phyloP scores from a whole-genome alignment of 495 filamentous ascomycete species.

The Aspergillus haitiensis region DNA sequence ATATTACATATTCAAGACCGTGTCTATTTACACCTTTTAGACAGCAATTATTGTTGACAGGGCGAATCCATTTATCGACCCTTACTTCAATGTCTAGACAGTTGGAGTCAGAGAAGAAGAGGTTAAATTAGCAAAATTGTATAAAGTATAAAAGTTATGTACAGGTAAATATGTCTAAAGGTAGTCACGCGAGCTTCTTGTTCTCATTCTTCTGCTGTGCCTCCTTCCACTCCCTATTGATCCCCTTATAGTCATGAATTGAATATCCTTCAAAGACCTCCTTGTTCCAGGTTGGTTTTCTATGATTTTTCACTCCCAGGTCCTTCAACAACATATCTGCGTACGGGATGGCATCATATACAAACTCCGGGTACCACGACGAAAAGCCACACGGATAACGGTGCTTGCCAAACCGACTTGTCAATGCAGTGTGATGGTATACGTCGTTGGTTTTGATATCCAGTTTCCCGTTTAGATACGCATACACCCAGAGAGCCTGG shows the following conservation, averaged over 20 bases:
- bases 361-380: conserved; percentile 61
- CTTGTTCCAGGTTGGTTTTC: neutral
- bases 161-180: too few relatives aligned
- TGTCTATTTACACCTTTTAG: too few relatives aligned
- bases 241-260: conserved; percentile 1
- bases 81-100: too few relatives aligned
- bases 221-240: neutral
- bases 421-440: conserved; percentile 56
- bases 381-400: conserved; percentile 65
- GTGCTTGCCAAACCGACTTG: conserved; percentile 65
- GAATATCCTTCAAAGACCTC: neutral
- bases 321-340: conserved; percentile 68
- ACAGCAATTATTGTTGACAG: too few relatives aligned
- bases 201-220: neutral
- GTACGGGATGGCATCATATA: conserved; percentile 73
- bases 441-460: conserved; percentile 25
- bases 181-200: neutral
- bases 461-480: conserved; percentile 55
- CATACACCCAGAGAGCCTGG: conserved; percentile 70
- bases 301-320: conserved; percentile 50
- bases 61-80: too few relatives aligned
- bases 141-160: too few relatives aligned
- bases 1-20: too few relatives aligned
- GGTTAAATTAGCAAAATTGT: too few relatives aligned
- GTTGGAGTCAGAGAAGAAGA: too few relatives aligned